Evolutionary conservation across 1,139 yeast genomes (phyloP).

Genomic region (Dujonia santamariae): DNA sequence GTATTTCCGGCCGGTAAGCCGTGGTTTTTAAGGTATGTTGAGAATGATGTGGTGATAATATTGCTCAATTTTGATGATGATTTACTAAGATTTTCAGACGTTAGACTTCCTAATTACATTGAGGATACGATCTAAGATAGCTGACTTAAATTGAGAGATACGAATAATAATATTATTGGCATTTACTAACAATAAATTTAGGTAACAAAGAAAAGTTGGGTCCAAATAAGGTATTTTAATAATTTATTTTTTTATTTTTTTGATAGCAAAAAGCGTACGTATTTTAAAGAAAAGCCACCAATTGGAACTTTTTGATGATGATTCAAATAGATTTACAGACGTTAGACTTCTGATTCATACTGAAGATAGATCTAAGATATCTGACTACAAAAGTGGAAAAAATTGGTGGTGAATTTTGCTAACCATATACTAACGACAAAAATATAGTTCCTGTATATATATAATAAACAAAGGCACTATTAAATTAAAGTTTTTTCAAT

Average conservation of each 20-base stretch:
- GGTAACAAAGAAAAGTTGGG: too few species aligned
- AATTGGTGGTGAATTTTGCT: too few species aligned
- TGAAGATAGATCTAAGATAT: constrained; percentile 9
- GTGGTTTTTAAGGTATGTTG: constrained; percentile 13
- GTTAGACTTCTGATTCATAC: constrained; percentile 28
- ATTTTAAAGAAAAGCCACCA: too few species aligned
- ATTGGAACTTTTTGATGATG: constrained; percentile 6
- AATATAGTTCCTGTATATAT: too few species aligned
- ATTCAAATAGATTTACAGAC: constrained; percentile 18
- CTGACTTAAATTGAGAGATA: constrained; percentile 1
- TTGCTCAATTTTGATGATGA: constrained; percentile 12
- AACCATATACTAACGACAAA: too few species aligned
- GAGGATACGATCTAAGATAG: constrained; percentile 8
- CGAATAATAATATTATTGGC: neutral
- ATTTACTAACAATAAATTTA: neutral
- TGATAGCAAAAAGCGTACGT: too few species aligned
- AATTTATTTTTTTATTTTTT: neutral
- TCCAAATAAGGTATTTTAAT: neutral
- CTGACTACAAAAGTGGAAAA: constrained; percentile 6
- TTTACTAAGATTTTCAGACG: constrained; percentile 21
- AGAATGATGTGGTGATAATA: neutral
- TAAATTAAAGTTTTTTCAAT: too few species aligned
- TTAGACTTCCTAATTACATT: constrained; percentile 24
- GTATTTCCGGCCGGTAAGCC: too few species aligned
- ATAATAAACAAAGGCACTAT: too few species aligned